These are phyloP conservation scores for Capsella rubella DNA, from an alignment of 441 rosid genomes.

Conservation along the genomic window DNA sequence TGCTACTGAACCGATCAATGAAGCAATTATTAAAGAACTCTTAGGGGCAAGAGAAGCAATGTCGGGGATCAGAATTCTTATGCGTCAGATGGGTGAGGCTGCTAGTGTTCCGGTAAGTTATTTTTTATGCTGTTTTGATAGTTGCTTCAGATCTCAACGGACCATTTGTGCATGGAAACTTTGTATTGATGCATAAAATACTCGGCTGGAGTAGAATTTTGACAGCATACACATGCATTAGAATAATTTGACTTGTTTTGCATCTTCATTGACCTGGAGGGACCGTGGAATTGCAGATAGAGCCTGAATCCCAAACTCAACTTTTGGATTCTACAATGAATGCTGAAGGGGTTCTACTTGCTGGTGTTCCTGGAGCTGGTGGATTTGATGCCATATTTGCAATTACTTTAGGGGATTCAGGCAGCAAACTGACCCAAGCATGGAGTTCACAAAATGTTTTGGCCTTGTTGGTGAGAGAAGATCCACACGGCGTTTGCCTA, in stretches of 20 bases:
- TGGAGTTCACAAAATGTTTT: slow-evolving; percentile 84
- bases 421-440: slow-evolving; percentile 56
- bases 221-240: neutral
- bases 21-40: slow-evolving; percentile 63
- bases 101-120: slow-evolving; percentile 78
- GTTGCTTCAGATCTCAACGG: slow-evolving; percentile 26
- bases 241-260: slow-evolving; percentile 15
- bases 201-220: neutral
- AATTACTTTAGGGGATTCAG: slow-evolving; percentile 73
- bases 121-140: slow-evolving; percentile 2
- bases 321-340: slow-evolving; percentile 85
- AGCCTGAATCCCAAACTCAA: slow-evolving; percentile 83
- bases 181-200: slow-evolving; percentile 15
- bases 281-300: slow-evolving; percentile 69
- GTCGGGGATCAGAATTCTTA: slow-evolving; percentile 74
- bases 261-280: slow-evolving; percentile 28
- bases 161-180: slow-evolving; percentile 23
- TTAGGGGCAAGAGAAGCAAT: slow-evolving; percentile 77
- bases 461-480: slow-evolving; percentile 90
- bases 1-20: slow-evolving; percentile 60
- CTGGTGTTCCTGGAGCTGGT: slow-evolving; percentile 98
- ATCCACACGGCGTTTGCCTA: slow-evolving; percentile 80
- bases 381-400: slow-evolving; percentile 96
- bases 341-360: slow-evolving; percentile 89
- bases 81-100: slow-evolving; percentile 93